Base-by-base conservation (phyloP, 176 grass and related monocot genomes). In the Triticum timopheevii region DNA sequence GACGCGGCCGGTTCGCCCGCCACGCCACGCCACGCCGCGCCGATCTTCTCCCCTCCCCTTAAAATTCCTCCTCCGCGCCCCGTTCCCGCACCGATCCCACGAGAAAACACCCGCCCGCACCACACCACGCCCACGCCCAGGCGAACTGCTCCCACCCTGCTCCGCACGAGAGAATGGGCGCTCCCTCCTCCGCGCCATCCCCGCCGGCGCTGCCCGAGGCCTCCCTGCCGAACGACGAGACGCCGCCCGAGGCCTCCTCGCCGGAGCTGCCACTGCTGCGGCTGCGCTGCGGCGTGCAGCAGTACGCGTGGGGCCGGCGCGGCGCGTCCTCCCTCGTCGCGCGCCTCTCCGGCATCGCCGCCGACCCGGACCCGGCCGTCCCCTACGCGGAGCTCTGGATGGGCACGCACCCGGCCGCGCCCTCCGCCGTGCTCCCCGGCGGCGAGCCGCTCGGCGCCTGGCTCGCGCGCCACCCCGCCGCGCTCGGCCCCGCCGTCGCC, bases 301-400 rank as follows among this genome's bases (percentile, higher is more conserved):
- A 91, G 87, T 99, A 99, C 94, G 94, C 90, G 66, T 99, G 97
- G 97, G 94, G 97, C 15, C 54, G 74, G 8, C 77, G 64, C 12
- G 94, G 94, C 4, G 63, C 23, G 7, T 80, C 80, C 0, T 96
- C 94, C 27, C 88, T 87, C 68, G 94, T 94, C 6, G 92, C 97
- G 28, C 89, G 80, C 35, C 92, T 99, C 27, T 79, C 90, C 88
- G 42, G 42, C 10, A 39, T 9, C 39, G 84, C 2, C 22, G 15
- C 11, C 6, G 73, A 79, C 12, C 7, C 81, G 38, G 89, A 96
- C 77, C 67, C 44, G 3, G 82, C 22, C 0, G 76, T 42, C 19
- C 94, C 97, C 42, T 99, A 91, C 65, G 94, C 97, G 19, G 96
- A 98, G 92, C 90, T 99, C 23, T 99, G 97, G 97, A 94, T 96